Evolutionary conservation across 768 basidiomycete genomes (phyloP), one percentile per base, ranked within the genome.

Genomic region (Boletus subparvulus): DNA sequence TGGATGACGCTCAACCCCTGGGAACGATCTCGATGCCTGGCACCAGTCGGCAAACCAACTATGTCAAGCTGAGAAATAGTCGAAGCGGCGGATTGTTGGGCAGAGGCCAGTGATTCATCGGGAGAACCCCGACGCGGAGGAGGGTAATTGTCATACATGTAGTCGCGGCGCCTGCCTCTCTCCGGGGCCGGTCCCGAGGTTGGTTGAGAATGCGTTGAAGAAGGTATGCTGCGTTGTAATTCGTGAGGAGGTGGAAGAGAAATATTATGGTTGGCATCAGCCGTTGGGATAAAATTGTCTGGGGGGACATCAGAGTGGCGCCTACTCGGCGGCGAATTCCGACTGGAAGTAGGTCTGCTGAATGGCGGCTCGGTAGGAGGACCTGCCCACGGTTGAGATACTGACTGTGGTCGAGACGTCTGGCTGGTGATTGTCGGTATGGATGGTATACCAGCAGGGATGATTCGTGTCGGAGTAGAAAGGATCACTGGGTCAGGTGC

Each of bases 161-260:
- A 68, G n/a, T 68, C 70, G 26, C 58, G 64, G 30, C 35, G 43
- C 44, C 63, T 60, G 24, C 58, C 42, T 35, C 65, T 60, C 36
- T 73, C 71, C 3, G 61, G 48, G 30, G 52, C 12, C 6, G 42
- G 61, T 13, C 56, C 69, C 37, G 61, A 13, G 3, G 62, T 64
- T 16, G 19, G 68, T 21, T 66, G 68, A 42, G 68, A 73, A 10
- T 62, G 68, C 4, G 68, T 60, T 8, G 70, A 66, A 28, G 72
- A 73, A 19, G 70, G 58, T 28, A 69, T 56, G 39, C 4, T 54
- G 36, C 66, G 67, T 17, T 70, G 73, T 19, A 83, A 57, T 55
- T 77, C 81, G 52, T 83, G 79, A 1, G 83, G 83, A 19, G 82
- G 77, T 6, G 81, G 81, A n/a, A 83, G 69, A 6, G 67, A 57